Conservation (phyloP, 1,284 basidiomycete species). For the Clitocybe nebularis region DNA sequence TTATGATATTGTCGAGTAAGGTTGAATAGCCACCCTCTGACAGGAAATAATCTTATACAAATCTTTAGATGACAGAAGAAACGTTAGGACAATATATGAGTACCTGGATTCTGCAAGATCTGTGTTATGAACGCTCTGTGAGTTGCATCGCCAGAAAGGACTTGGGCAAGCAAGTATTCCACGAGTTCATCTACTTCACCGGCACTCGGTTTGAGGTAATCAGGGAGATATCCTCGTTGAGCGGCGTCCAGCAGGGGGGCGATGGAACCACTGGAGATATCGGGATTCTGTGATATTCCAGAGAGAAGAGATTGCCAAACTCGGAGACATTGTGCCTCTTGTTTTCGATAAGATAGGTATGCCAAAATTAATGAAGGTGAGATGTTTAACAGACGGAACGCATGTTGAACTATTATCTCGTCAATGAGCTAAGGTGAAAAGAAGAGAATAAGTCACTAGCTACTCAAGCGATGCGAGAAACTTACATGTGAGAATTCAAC, state of each 20-base stretch:
- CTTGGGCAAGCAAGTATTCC: slow-evolving; percentile 22
- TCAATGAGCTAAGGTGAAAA: slow-evolving; percentile 41
- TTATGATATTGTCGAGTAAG: slow-evolving; percentile 31
- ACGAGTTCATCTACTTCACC: slow-evolving; percentile 44
- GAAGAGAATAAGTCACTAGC: background rate
- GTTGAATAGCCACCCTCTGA: slow-evolving; percentile 30
- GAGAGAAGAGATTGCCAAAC: slow-evolving; percentile 45
- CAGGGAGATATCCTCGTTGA: slow-evolving; percentile 31
- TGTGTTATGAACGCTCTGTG: slow-evolving; percentile 28
- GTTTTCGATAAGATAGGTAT: slow-evolving; percentile 42
- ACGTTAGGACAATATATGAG: background rate
- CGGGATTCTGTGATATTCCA: slow-evolving; percentile 28
- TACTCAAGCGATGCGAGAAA: background rate
- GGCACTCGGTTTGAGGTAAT: slow-evolving; percentile 34
- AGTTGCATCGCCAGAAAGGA: slow-evolving; percentile 19
- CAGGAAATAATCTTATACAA: slow-evolving; percentile 32
- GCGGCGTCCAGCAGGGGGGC: slow-evolving; percentile 36
- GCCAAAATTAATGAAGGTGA: slow-evolving; percentile 43
- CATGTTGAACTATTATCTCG: slow-evolving; percentile 32
- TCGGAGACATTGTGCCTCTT: slow-evolving; percentile 26
- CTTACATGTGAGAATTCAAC: slow-evolving; percentile 23
- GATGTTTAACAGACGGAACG: slow-evolving; percentile 35
- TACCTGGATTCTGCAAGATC: slow-evolving; percentile 35
- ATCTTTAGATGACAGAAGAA: slow-evolving; percentile 3
- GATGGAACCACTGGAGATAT: slow-evolving; percentile 23